Evolutionary conservation across 805 yeast genomes (phyloP).

Genomic region (Starmerella floris): DNA sequence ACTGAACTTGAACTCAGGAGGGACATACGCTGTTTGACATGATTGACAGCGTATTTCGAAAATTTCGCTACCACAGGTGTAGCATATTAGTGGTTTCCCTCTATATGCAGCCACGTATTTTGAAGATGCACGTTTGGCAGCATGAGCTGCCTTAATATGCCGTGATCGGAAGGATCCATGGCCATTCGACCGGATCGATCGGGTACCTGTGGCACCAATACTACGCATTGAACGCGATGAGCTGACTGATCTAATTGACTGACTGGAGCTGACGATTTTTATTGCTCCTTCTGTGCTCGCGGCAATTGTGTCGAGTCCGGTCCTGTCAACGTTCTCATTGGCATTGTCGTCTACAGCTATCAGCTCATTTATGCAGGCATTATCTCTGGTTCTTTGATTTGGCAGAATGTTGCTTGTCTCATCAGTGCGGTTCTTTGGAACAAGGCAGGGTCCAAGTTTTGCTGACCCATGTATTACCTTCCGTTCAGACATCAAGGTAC

Average conservation of each 20-base stretch:
- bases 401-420: no score
- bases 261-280: not conserved
- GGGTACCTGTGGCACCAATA: not conserved
- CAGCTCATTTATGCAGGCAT: no score
- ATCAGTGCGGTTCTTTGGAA: no score
- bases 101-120: constrained; percentile 8
- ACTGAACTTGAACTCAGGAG: constrained; percentile 13
- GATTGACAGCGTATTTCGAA: constrained; percentile 12
- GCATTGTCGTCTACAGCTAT: no score
- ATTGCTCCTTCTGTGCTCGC: no score
- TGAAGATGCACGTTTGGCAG: constrained; percentile 14
- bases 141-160: constrained; percentile 14
- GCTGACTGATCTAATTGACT: not conserved
- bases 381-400: no score
- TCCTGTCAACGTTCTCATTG: no score
- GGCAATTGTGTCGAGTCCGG: no score
- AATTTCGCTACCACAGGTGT: constrained; percentile 17
- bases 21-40: constrained; percentile 20
- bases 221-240: constrained; percentile 3
- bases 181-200: constrained; percentile 12
- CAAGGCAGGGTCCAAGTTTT: no score
- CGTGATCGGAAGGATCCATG: constrained; percentile 2
- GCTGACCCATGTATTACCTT: no score
- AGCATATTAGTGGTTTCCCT: constrained; percentile 15
- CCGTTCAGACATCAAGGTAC: no score